Evolutionary conservation across 2,329 filamentous ascomycete genomes (phyloP).

Genomic region (Tolypocladium sp.): DNA sequence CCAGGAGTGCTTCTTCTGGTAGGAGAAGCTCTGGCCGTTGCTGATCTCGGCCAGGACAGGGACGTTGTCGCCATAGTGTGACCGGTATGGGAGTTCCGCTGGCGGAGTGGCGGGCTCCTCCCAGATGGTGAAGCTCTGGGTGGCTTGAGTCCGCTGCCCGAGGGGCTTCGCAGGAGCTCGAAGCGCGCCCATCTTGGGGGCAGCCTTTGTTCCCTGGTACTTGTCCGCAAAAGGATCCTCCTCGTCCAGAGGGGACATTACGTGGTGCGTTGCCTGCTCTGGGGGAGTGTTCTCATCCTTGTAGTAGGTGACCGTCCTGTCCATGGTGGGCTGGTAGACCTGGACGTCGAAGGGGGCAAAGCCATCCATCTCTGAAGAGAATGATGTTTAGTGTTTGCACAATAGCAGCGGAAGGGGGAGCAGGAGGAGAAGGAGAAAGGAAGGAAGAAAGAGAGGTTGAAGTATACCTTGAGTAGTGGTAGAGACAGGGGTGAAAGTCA

Average conservation of each 20-base stretch:
- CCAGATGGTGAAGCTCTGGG: background rate
- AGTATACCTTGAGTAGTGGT: too few species aligned
- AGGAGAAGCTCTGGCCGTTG: background rate
- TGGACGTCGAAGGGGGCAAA: background rate
- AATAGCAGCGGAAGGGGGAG: background rate
- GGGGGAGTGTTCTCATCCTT: background rate
- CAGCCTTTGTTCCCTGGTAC: background rate
- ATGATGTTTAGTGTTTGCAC: background rate
- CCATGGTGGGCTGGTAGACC: background rate
- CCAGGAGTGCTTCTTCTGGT: background rate
- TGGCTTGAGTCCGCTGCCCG: background rate
- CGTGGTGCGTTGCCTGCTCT: background rate
- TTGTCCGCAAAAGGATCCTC: background rate
- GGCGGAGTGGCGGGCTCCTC: background rate
- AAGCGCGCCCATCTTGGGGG: background rate
- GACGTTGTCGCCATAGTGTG: slow-evolving; percentile 4
- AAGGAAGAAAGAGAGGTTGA: background rate
- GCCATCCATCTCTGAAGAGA: background rate
- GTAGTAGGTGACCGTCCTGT: background rate
- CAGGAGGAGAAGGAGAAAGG: background rate
- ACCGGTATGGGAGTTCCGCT: background rate
- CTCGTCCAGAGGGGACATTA: background rate
- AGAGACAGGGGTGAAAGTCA: too few species aligned
- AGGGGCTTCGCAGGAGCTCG: background rate
- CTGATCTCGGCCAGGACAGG: slow-evolving; percentile 1